Conservation (phyloP, 225 moss, liverwort and hornwort genomes). For the Rhytidiadelphus loreus region DNA sequence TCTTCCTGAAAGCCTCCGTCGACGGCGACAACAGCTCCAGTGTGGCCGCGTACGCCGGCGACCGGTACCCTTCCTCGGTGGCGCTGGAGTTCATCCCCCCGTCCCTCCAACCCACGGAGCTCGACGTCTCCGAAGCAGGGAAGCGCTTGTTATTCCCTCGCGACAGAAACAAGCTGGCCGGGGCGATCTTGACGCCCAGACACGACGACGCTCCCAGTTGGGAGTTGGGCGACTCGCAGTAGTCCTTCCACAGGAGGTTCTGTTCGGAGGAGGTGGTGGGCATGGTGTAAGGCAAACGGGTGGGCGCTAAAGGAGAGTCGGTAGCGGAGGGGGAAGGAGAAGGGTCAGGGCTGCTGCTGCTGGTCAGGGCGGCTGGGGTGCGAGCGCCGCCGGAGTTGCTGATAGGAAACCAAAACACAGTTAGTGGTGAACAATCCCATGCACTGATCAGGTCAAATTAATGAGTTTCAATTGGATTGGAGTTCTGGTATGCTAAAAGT, state of each 20-base stretch:
- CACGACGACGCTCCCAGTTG: not conserved
- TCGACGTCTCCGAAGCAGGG: not conserved
- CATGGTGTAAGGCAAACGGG: slow-evolving; percentile 42
- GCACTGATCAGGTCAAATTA: not conserved
- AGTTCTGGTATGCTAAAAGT: too few species aligned
- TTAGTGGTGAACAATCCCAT: not conserved
- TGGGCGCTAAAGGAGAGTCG: not conserved
- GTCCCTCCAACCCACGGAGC: slow-evolving; percentile 1
- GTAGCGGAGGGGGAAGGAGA: not conserved
- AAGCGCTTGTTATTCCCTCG: not conserved
- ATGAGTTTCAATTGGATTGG: not conserved
- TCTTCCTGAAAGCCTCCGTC: slow-evolving; percentile 22
- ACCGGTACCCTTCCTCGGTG: slow-evolving; percentile 33
- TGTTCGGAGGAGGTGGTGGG: not conserved
- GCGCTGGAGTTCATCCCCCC: not conserved
- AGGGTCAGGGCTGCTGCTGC: not conserved
- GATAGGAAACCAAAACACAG: not conserved
- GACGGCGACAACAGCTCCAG: slow-evolving; percentile 50
- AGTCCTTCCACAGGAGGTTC: slow-evolving; percentile 25
- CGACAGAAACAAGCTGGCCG: slow-evolving; percentile 8
- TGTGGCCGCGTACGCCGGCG: slow-evolving; percentile 47
- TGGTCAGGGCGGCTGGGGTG: not conserved
- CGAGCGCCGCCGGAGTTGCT: not conserved
- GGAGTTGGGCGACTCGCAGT: slow-evolving; percentile 17
- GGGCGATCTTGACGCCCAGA: slow-evolving; percentile 28